These are phyloP conservation scores for Phytophthora citricola DNA, from an alignment of 352 stramenopile species.

Conservation along the genomic window DNA sequence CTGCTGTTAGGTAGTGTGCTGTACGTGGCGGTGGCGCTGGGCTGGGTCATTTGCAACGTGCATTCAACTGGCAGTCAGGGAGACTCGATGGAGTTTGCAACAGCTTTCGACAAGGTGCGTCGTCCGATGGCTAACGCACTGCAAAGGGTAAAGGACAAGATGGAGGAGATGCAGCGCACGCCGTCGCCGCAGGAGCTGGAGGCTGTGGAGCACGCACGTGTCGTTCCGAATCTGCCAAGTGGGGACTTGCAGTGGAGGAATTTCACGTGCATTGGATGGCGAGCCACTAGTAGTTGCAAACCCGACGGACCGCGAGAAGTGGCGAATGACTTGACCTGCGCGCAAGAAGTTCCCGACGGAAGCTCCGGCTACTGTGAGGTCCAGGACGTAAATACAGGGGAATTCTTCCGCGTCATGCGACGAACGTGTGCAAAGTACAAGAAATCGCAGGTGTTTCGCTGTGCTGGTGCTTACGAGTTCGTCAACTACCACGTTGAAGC, in stretches of 20 bases:
- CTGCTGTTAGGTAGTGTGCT: conserved; percentile 25
- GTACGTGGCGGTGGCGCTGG: conserved; percentile 20
- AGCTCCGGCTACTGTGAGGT: conserved; percentile 70
- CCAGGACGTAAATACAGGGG: conserved; percentile 43
- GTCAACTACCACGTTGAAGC: conserved; percentile 51
- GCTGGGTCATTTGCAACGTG: conserved; percentile 20
- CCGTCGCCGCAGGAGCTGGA: conserved; percentile 19
- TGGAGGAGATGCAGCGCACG: conserved; percentile 25
- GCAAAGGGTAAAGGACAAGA: conserved; percentile 18
- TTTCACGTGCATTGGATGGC: conserved; percentile 56
- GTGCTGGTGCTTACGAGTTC: conserved; percentile 55
- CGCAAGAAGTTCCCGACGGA: conserved; percentile 33
- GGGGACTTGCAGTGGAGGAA: conserved; percentile 19
- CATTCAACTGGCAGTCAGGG: conserved; percentile 16
- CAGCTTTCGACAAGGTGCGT: conserved; percentile 16
- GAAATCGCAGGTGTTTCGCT: conserved; percentile 44
- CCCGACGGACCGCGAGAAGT: conserved; percentile 40
- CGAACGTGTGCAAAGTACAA: conserved; percentile 53
- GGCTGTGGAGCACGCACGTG: conserved; percentile 14
- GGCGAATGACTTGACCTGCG: conserved; percentile 42
- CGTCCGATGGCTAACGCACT: conserved; percentile 19
- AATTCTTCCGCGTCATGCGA: conserved; percentile 69
- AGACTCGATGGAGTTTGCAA: conserved; percentile 7
- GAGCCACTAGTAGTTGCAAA: conserved; percentile 48
- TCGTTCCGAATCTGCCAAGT: conserved; percentile 19